A percentile compares a stretch with the other conserved stretches of the same genome.
phyloP scores from a whole-genome alignment of 1,284 basidiomycete species.

The Malassezia japonica region DNA sequence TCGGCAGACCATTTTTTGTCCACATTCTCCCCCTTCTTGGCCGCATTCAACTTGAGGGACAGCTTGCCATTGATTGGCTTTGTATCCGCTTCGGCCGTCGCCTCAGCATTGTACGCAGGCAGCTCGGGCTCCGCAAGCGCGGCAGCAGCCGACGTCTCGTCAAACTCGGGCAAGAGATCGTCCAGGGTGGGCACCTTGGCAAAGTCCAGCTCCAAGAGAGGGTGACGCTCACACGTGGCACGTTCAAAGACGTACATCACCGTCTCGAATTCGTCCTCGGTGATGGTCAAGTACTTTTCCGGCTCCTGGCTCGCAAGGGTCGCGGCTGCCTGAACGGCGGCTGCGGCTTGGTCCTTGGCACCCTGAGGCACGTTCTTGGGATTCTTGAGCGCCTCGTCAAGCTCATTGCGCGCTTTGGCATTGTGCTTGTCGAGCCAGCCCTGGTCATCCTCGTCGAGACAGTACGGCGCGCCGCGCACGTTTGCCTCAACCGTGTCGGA shows the following conservation, averaged over 20 bases:
- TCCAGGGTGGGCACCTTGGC: conserved; percentile 34
- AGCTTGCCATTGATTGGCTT: neutral
- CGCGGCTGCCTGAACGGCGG: conserved; percentile 51
- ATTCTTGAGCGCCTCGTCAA: conserved; percentile 65
- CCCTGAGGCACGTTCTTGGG: conserved; percentile 52
- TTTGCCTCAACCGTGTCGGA: conserved; percentile 84
- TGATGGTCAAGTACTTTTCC: conserved; percentile 52
- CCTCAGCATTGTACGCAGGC: conserved; percentile 28
- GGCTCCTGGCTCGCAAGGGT: conserved; percentile 50
- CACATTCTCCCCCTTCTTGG: neutral
- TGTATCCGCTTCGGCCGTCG: conserved; percentile 11
- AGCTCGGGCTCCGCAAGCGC: conserved; percentile 35
- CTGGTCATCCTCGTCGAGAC: conserved; percentile 91
- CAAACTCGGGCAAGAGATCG: conserved; percentile 35
- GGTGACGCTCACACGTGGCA: conserved; percentile 74
- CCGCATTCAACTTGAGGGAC: neutral
- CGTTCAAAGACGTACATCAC: conserved; percentile 92
- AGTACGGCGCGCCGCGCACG: conserved; percentile 62
- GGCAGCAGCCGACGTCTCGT: conserved; percentile 25
- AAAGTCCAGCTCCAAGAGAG: conserved; percentile 68
- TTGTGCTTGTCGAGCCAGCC: conserved; percentile 90
- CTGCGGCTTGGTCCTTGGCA: neutral
- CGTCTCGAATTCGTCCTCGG: conserved; percentile 85
- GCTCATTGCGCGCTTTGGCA: conserved; percentile 73
- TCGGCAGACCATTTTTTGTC: conserved; percentile 24